Evolutionary conservation across 2,329 filamentous ascomycete genomes (phyloP), one percentile per base, ranked within the genome.

Genomic region (Xylaria sp.): DNA sequence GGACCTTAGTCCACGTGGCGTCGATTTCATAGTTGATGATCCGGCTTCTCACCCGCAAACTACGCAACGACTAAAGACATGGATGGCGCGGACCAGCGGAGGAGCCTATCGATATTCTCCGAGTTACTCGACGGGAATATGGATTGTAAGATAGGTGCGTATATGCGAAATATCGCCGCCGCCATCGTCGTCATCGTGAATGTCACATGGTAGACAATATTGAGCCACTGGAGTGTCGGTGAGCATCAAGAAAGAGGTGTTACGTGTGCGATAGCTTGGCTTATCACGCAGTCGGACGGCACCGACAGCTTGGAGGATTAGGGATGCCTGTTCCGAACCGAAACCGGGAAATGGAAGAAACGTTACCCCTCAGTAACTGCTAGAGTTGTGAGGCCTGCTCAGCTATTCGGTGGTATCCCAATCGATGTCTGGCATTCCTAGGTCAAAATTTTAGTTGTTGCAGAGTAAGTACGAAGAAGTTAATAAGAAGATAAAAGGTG

Each of bases 121-220:
- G 7, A 10, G 32, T 28, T 34, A n/a, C 3, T 36, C 4, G 5
- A 9, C 12, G 20, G 7, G 8, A 10, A 2, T n/a, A 30, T 28
- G 6, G 36, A 23, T 13, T 18, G 20, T 59, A 25, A 59, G 34
- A 36, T 23, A 39, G 36, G 34, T 20, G 30, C 56, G 20, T 15
- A 30, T 6, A 9, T 55, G 12, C 20, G 9, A 10, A 10, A 2
- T n/a, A 30, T 32, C 48, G 28, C 32, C 13, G n/a, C 30, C 5
- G 56, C 34, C 32, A 28, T 52, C 32, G 48, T 52, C 48, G 48
- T 65, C 50, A 55, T 60, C 32, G 41, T 23, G 36, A 48, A 18
- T 7, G 45, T 41, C 63, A 65, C 48, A 28, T 32, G 39, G 63
- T 12, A 32, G 50, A 41, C 32, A 9, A 18, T 23, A 6, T 12